Evolutionary conservation across 2,329 filamentous ascomycete species (phyloP), one percentile per base, ranked within the genome.

Genomic region (Aspergillus awamori): DNA sequence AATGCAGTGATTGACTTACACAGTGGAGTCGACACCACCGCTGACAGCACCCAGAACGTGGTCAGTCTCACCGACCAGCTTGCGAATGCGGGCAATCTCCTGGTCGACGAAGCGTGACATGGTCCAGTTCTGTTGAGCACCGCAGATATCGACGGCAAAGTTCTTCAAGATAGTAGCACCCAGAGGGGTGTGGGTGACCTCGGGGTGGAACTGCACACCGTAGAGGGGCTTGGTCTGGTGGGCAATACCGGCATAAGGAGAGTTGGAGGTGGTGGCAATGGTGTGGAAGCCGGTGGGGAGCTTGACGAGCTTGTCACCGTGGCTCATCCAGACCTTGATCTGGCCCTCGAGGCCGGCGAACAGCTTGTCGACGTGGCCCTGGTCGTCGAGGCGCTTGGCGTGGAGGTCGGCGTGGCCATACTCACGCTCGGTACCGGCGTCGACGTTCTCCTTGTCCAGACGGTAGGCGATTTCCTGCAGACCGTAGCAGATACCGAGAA

Each of bases 21-120:
- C 93, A 2, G 93, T 97, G 10, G 87, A 90, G 77, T 97, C 93
- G 15, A 97, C 93, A 71, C 93, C 93, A 66, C 93, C 93, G 65
- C 86, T 89, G 60, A 92, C 89, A 17, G 89, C 89, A 62, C 89
- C 89, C 66, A 94, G 87, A 57, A 97, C 94, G 72, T 95, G 94
- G 1, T 86, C 93, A 59, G 85, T 89, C 28, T 89, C 84, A 22
- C 95, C 95, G 45, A 97, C 93, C 36, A 97, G 82, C 28, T 88
- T 84, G 30, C 92, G 84, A 72, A 98, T 97, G 60, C 92, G 85
- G 43, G 81, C 78, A 66, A 97, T 91, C 77, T 97, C 93, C 71
- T 91, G 85, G 64, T 91, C 86, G 8, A 91, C 83, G 71, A 98
- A 98, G 69, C 90, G 87, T 60, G 82, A 82, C 93, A 97, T 97